phyloP scores from a whole-genome alignment of 345 rosid species.

The Balakata baccata region DNA sequence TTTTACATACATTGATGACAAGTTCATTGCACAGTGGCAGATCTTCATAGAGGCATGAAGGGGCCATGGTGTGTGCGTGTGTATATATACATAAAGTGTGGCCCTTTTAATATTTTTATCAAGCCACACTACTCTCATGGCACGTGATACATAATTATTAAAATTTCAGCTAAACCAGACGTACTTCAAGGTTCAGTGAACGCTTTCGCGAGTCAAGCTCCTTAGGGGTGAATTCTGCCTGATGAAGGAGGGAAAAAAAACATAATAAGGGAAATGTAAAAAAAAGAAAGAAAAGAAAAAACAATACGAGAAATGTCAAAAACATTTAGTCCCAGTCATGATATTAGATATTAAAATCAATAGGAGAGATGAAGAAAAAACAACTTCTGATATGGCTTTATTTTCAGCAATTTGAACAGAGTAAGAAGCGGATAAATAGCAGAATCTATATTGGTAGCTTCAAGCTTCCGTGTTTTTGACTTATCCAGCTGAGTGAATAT shows the following conservation, averaged over 20 bases:
- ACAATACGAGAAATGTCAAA: too few relatives aligned
- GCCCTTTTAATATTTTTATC: too few relatives aligned
- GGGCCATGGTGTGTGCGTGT: too few relatives aligned
- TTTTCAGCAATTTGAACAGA: constrained; percentile 40
- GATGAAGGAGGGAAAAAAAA: neutral
- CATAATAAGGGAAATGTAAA: neutral
- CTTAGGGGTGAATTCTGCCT: constrained; percentile 49
- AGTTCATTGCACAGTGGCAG: too few relatives aligned
- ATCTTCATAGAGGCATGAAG: too few relatives aligned
- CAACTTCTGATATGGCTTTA: constrained; percentile 49
- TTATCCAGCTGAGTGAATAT: constrained; percentile 37
- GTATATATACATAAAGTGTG: too few relatives aligned
- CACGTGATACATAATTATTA: neutral
- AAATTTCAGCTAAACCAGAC: neutral
- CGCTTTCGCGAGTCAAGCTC: constrained; percentile 49
- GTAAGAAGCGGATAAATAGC: constrained; percentile 45
- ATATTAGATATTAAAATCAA: too few relatives aligned
- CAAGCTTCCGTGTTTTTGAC: constrained; percentile 50
- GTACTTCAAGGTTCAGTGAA: constrained; percentile 34
- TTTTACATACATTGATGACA: too few relatives aligned
- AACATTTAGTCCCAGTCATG: too few relatives aligned
- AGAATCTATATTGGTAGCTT: constrained; percentile 36
- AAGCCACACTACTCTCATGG: too few relatives aligned
- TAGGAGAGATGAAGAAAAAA: neutral
- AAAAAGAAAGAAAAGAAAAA: too few relatives aligned